Conservation (phyloP, 1,284 basidiomycete genomes). For the Pyrrhoderma noxium region DNA sequence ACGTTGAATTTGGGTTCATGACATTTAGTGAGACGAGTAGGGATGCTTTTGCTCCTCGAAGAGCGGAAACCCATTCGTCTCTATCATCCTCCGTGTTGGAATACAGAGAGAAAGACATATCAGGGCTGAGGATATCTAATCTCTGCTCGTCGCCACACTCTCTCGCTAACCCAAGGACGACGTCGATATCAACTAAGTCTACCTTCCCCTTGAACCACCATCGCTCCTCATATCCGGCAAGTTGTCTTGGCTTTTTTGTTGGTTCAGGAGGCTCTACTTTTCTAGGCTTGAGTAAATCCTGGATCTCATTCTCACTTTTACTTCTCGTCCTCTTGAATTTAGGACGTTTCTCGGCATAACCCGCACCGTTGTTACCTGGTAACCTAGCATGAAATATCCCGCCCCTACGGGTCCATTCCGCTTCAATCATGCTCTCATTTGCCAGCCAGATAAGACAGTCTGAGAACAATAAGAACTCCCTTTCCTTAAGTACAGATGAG, state of each 20-base stretch:
- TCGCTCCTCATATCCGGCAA: conserved; percentile 41
- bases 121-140: conserved; percentile 70
- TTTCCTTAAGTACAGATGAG: conserved; percentile 42
- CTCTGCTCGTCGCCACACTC: conserved; percentile 42
- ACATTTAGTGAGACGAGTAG: conserved; percentile 59
- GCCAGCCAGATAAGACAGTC: conserved; percentile 77
- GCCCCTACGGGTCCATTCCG: conserved; percentile 20
- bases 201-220: conserved; percentile 67
- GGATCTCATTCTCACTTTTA: conserved; percentile 55
- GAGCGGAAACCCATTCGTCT: conserved; percentile 61
- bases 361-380: conserved; percentile 14
- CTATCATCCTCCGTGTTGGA: conserved; percentile 51
- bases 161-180: conserved; percentile 50
- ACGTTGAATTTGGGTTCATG: conserved; percentile 69
- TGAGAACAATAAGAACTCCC: conserved; percentile 75
- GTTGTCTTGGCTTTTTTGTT: conserved; percentile 34
- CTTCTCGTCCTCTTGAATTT: conserved; percentile 42
- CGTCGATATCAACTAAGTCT: conserved; percentile 70
- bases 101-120: conserved; percentile 71
- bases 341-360: conserved; percentile 24
- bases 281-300: conserved; percentile 22
- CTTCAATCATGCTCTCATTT: conserved; percentile 26
- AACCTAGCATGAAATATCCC: conserved; percentile 7
- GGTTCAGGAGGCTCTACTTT: conserved; percentile 22
- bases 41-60: conserved; percentile 67